Conservation (phyloP, 352 stramenopile species). For the Phytophthora cactorum region DNA sequence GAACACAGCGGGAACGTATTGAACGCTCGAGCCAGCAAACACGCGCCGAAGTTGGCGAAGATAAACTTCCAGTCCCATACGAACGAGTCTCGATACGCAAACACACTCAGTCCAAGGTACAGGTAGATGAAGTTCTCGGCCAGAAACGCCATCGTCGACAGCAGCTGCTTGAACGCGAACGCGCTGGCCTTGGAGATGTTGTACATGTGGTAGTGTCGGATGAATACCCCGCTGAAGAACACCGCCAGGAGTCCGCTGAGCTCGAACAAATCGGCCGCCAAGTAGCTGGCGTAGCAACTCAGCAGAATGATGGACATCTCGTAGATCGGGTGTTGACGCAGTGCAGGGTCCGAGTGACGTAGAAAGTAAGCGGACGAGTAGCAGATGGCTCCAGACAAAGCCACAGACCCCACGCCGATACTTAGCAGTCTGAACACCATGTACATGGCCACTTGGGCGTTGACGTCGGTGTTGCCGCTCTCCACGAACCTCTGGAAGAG, state of each 20-base stretch:
- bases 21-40: slow-evolving; percentile 56
- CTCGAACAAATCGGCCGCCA: slow-evolving; percentile 66
- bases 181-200: slow-evolving; percentile 68
- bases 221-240: slow-evolving; percentile 90
- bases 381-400: slow-evolving; percentile 53
- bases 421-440: slow-evolving; percentile 55
- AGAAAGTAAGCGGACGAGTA: slow-evolving; percentile 69
- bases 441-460: slow-evolving; percentile 32
- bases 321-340: slow-evolving; percentile 67
- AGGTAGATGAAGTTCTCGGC: slow-evolving; percentile 80
- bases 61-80: slow-evolving; percentile 77
- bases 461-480: slow-evolving; percentile 49
- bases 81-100: slow-evolving; percentile 66
- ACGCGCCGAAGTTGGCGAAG: slow-evolving; percentile 51
- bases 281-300: slow-evolving; percentile 75
- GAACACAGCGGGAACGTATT: slow-evolving; percentile 82
- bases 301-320: slow-evolving; percentile 82
- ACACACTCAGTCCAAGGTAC: slow-evolving; percentile 75
- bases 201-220: slow-evolving; percentile 79
- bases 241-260: slow-evolving; percentile 91
- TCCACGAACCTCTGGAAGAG: slow-evolving; percentile 71
- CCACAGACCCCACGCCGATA: slow-evolving; percentile 60
- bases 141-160: slow-evolving; percentile 68
- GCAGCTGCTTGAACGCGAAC: slow-evolving; percentile 63
- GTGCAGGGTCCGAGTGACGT: slow-evolving; percentile 48